Percentiles rank a stretch among this genome's conserved stretches.
These are phyloP conservation scores for Anthostomella pinea DNA, from an alignment of 2,329 filamentous ascomycete species.

Conservation along the genomic window DNA sequence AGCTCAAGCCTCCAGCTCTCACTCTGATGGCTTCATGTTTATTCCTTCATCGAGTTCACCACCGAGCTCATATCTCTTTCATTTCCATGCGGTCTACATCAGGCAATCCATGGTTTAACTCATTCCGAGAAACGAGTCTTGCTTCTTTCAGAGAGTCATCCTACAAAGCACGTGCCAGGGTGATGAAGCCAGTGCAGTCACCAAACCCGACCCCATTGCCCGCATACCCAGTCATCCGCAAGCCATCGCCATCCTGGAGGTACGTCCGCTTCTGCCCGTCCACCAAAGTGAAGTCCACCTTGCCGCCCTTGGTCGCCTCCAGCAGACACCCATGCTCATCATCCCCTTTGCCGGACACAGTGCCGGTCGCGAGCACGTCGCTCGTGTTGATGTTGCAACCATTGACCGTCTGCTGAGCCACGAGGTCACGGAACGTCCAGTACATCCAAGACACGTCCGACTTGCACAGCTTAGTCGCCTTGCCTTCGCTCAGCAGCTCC, in stretches of 20 bases:
- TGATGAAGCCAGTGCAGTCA: conserved; percentile 29
- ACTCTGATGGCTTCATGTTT: too few species aligned
- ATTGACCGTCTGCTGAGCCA: conserved; percentile 36
- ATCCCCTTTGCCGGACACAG: conserved; percentile 35
- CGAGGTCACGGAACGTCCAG: conserved; percentile 38
- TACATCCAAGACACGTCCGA: conserved; percentile 34
- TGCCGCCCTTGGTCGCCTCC: conserved; percentile 38
- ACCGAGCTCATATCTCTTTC: too few species aligned
- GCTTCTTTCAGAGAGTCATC: too few species aligned
- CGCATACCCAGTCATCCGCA: conserved; percentile 36
- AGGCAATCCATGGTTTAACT: too few species aligned
- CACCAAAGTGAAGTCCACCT: conserved; percentile 23
- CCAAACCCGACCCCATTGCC: conserved; percentile 43
- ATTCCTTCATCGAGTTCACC: too few species aligned
- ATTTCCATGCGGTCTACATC: too few species aligned
- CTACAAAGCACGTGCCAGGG: conserved; percentile 13
- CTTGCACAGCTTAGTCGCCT: conserved; percentile 27
- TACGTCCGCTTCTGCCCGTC: conserved; percentile 34
- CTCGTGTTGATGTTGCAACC: conserved; percentile 38
- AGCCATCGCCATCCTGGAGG: conserved; percentile 40
- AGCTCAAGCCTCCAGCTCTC: too few species aligned
- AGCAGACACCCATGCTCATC: conserved; percentile 39
- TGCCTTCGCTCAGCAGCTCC: conserved; percentile 12
- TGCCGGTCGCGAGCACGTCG: conserved; percentile 42
- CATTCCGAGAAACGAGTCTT: too few species aligned